Conservation (phyloP, 2,329 filamentous ascomycete genomes). For the Aspergillus brunneoviolaceus region DNA sequence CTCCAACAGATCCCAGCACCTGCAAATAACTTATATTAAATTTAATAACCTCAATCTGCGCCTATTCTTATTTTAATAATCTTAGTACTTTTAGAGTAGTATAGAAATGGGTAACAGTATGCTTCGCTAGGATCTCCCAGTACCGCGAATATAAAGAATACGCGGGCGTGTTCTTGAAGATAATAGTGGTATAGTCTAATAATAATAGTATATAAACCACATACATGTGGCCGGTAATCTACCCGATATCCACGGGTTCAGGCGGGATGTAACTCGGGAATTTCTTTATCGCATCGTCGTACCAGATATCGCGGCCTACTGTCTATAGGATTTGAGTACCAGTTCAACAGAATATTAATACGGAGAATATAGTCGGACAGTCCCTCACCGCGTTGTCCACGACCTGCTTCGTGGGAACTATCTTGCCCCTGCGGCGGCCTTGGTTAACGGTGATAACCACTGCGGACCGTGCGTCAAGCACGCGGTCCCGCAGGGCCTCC, state of each 20-base stretch:
- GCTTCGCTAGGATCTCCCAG: background rate
- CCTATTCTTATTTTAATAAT: background rate
- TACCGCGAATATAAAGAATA: background rate
- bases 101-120: background rate
- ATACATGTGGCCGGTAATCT: conserved; percentile 97
- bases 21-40: too few species aligned
- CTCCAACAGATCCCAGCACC: too few species aligned
- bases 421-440: too few species aligned
- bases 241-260: conserved; percentile 65
- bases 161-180: conserved; percentile 87
- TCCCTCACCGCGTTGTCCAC: too few species aligned
- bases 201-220: conserved; percentile 91
- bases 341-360: too few species aligned
- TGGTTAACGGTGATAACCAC: too few species aligned
- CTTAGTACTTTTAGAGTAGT: background rate
- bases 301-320: too few species aligned
- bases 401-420: too few species aligned
- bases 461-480: conserved; percentile 45
- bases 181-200: conserved; percentile 84
- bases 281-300: too few species aligned
- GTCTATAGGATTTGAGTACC: too few species aligned
- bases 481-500: conserved; percentile 87
- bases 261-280: too few species aligned
- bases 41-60: background rate
- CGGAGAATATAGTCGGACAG: too few species aligned